Evolutionary conservation across 371 early-diverging fungal species (phyloP).

Genomic region (Apophysomyces elegans): DNA sequence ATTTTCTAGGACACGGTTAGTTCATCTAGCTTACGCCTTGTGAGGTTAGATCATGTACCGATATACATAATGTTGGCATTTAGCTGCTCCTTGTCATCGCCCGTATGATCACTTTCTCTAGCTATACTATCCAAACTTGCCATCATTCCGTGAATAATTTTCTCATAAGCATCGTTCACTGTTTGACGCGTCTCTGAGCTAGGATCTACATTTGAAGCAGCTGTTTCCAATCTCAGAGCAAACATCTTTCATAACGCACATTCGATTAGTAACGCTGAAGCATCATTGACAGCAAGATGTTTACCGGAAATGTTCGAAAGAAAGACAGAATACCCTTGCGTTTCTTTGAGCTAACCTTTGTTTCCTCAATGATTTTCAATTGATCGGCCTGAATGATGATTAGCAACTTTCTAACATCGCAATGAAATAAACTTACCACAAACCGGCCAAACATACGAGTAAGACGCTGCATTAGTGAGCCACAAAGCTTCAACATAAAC

Average conservation of each 20-base stretch:
- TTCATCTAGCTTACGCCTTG: not conserved
- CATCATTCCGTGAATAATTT: slow-evolving; percentile 84
- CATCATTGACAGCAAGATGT: not conserved
- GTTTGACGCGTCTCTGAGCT: slow-evolving; percentile 71
- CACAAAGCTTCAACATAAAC: slow-evolving; percentile 69
- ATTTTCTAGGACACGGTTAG: slow-evolving; percentile 66
- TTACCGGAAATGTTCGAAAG: slow-evolving; percentile 86
- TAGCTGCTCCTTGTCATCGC: slow-evolving; percentile 92
- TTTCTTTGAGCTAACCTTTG: slow-evolving; percentile 86
- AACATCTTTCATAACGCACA: slow-evolving; percentile 52
- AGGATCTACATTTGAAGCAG: slow-evolving; percentile 54
- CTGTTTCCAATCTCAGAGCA: slow-evolving; percentile 74
- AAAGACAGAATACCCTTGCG: slow-evolving; percentile 87
- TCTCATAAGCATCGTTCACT: slow-evolving; percentile 82
- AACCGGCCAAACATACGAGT: slow-evolving; percentile 78
- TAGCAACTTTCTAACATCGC: not conserved
- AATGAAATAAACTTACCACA: slow-evolving; percentile 53
- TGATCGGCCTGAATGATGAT: slow-evolving; percentile 71
- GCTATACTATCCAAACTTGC: slow-evolving; percentile 88
- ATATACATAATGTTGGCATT: slow-evolving; percentile 86
- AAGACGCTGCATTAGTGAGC: slow-evolving; percentile 67
- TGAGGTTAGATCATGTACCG: slow-evolving; percentile 49
- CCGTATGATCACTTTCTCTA: slow-evolving; percentile 70
- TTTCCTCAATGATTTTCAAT: slow-evolving; percentile 88
- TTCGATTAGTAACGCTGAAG: not conserved